Evolutionary conservation across 2,329 filamentous ascomycete species (phyloP).

Genomic region (Aspergillus neotritici): DNA sequence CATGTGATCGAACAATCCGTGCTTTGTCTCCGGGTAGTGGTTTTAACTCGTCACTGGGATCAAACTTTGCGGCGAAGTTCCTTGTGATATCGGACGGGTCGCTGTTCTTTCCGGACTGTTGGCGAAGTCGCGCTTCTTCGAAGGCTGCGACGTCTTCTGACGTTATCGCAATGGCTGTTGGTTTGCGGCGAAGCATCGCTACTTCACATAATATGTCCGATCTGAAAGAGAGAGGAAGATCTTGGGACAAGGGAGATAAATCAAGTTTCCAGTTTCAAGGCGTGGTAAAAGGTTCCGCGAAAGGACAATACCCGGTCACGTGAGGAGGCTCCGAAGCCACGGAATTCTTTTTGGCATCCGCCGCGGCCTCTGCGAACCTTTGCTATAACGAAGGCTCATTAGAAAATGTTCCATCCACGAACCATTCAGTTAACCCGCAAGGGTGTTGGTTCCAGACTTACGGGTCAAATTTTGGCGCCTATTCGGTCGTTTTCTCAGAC

Average conservation of each 20-base stretch:
- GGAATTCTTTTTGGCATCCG: neutral
- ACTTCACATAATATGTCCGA: neutral
- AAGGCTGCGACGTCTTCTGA: conserved; percentile 45
- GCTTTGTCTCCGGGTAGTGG: conserved; percentile 46
- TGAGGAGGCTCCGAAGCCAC: neutral
- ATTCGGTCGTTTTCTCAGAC: conserved; percentile 26
- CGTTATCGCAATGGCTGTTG: conserved; percentile 47
- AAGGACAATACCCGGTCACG: neutral
- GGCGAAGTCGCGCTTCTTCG: conserved; percentile 38
- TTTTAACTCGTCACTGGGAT: conserved; percentile 48
- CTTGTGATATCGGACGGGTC: conserved; percentile 17
- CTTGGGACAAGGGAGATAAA: neutral
- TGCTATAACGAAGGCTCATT: neutral
- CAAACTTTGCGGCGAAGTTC: conserved; percentile 25
- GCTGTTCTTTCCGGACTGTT: conserved; percentile 24
- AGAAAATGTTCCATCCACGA: conserved; percentile 26
- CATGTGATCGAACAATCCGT: conserved; percentile 41
- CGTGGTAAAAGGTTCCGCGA: too few relatives aligned
- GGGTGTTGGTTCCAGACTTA: conserved; percentile 10
- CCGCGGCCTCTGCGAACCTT: neutral
- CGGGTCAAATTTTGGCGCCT: conserved; percentile 10
- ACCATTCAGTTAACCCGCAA: conserved; percentile 3
- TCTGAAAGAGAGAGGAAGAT: neutral
- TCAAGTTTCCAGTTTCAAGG: neutral
- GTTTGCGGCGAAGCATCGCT: conserved; percentile 47